phyloP scores from a whole-genome alignment of 768 basidiomycete species.

The Kwoniella botswanensis region DNA sequence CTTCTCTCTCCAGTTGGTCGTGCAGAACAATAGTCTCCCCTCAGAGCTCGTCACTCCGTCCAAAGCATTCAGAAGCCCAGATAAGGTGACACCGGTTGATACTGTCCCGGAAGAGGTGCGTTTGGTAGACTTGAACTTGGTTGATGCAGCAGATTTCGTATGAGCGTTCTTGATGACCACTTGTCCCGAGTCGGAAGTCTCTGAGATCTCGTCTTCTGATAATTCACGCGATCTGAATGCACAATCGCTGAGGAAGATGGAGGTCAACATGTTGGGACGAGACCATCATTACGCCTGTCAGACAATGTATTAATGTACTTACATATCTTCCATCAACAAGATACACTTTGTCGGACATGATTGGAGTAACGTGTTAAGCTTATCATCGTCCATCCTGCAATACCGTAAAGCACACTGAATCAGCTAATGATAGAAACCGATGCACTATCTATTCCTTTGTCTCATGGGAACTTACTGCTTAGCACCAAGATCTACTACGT shows the following conservation, averaged over 20 bases:
- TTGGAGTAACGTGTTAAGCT: background rate
- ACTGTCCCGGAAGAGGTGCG: no score
- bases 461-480: conserved; percentile 22
- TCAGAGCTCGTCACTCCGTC: conserved; percentile 21
- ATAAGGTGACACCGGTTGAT: conserved; percentile 7
- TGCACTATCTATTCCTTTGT: conserved; percentile 1
- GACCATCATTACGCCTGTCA: background rate
- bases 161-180: no score
- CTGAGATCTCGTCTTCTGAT: no score
- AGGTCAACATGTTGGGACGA: no score
- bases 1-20: conserved; percentile 2
- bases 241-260: conserved; percentile 6
- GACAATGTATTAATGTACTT: background rate
- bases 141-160: conserved; percentile 22
- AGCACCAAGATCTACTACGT: conserved; percentile 65
- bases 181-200: no score
- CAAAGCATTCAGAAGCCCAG: conserved; percentile 21
- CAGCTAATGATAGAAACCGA: no score
- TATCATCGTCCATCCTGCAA: background rate
- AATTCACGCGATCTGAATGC: conserved; percentile 4
- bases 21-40: conserved; percentile 20
- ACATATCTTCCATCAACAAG: conserved; percentile 27
- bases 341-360: conserved; percentile 11
- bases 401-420: no score
- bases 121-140: no score